Evolutionary conservation across 2,329 filamentous ascomycete genomes (phyloP).

Genomic region (Colletotrichum plurivorum): DNA sequence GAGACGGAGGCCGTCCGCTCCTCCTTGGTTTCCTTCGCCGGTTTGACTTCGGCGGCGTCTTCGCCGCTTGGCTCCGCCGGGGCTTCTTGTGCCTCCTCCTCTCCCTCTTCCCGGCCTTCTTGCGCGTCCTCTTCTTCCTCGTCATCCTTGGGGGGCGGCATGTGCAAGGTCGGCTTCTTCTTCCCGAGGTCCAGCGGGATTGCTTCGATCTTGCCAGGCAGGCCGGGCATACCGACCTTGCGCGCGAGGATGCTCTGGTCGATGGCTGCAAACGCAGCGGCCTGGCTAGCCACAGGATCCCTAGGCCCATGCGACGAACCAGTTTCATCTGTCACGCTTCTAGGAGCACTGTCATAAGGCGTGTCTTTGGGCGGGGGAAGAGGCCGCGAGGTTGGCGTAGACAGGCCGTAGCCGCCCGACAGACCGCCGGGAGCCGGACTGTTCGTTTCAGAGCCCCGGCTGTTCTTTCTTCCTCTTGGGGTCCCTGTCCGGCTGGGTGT

Average conservation of each 20-base stretch:
- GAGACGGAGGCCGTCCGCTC: slow-evolving; percentile 75
- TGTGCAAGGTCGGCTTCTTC: slow-evolving; percentile 42
- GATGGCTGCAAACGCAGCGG: slow-evolving; percentile 73
- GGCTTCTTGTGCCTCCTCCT: slow-evolving; percentile 42
- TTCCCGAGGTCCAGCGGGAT: slow-evolving; percentile 64
- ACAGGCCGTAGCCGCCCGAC: slow-evolving; percentile 47
- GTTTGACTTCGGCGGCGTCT: slow-evolving; percentile 45
- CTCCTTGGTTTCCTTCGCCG: slow-evolving; percentile 44
- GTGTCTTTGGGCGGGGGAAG: slow-evolving; percentile 60
- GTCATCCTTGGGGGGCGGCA: slow-evolving; percentile 41
- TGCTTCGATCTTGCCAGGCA: slow-evolving; percentile 60
- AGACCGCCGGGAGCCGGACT: slow-evolving; percentile 48
- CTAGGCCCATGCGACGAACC: slow-evolving; percentile 28
- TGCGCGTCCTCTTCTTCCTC: slow-evolving; percentile 46
- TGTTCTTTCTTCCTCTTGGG: slow-evolving; percentile 66
- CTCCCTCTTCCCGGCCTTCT: slow-evolving; percentile 44
- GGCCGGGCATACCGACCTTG: slow-evolving; percentile 66
- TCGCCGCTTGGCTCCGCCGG: slow-evolving; percentile 30
- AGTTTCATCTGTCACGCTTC: slow-evolving; percentile 45
- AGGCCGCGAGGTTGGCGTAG: slow-evolving; percentile 52
- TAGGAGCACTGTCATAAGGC: slow-evolving; percentile 54
- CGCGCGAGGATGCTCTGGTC: slow-evolving; percentile 73
- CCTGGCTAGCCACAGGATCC: slow-evolving; percentile 62
- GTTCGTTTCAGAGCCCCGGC: slow-evolving; percentile 49
- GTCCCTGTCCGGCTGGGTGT: slow-evolving; percentile 66